Evolutionary conservation across 2,329 filamentous ascomycete genomes (phyloP).

Genomic region (Hymenoscyphus albidus): DNA sequence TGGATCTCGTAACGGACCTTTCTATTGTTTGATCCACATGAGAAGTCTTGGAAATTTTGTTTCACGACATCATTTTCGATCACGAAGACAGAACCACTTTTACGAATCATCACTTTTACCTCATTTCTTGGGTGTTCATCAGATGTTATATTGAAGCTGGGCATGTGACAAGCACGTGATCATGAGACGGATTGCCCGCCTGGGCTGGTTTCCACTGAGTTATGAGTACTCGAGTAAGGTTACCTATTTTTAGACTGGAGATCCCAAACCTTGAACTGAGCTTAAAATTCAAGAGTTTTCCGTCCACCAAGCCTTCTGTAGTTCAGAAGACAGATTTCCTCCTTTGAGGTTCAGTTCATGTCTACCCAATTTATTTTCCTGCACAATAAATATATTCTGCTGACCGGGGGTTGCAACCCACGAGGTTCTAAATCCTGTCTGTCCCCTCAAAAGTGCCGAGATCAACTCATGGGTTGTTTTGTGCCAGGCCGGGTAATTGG

Average conservation of each 20-base stretch:
- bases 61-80: too few species aligned
- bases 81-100: too few species aligned
- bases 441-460: neutral
- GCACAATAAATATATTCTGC: neutral
- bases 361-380: neutral
- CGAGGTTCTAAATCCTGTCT: neutral
- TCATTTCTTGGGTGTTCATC: too few species aligned
- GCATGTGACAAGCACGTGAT: too few species aligned
- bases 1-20: too few species aligned
- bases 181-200: too few species aligned
- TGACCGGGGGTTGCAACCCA: neutral
- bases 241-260: neutral
- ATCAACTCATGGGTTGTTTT: neutral
- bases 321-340: neutral
- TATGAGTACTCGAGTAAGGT: too few species aligned
- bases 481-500: neutral
- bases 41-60: too few species aligned
- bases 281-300: neutral
- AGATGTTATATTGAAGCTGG: too few species aligned
- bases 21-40: too few species aligned
- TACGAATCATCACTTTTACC: too few species aligned
- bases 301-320: neutral
- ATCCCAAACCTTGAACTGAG: neutral
- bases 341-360: neutral
- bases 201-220: too few species aligned